These are phyloP conservation scores for Mycena indigotica DNA, from an alignment of 768 basidiomycete species.

Conservation along the genomic window DNA sequence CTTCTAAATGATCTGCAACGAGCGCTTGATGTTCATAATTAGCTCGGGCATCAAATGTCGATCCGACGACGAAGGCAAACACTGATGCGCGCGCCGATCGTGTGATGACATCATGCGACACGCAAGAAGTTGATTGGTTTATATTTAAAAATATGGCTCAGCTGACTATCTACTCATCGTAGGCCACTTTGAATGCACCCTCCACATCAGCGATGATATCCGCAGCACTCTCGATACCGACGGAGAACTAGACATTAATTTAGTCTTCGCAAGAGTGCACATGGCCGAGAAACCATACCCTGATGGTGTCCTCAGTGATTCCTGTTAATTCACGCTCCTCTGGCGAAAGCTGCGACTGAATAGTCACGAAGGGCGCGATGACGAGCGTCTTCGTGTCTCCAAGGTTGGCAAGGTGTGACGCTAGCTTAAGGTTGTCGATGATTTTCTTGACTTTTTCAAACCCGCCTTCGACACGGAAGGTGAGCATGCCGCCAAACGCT, in stretches of 20 bases:
- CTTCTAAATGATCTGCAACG: too few species aligned
- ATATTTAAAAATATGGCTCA: too few species aligned
- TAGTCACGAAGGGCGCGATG: conserved; percentile 60
- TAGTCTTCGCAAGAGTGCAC: not conserved
- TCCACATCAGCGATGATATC: conserved; percentile 52
- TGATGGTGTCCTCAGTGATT: conserved; percentile 60
- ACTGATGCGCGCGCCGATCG: too few species aligned
- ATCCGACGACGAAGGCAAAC: too few species aligned
- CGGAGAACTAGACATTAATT: conserved; percentile 35
- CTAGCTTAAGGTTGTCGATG: conserved; percentile 39
- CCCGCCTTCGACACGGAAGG: conserved; percentile 35
- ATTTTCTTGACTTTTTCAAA: conserved; percentile 29
- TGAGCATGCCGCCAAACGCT: conserved; percentile 35
- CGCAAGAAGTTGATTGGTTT: too few species aligned
- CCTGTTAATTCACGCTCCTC: conserved; percentile 51
- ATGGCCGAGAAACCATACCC: conserved; percentile 38
- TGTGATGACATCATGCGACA: too few species aligned
- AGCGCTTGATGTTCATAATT: too few species aligned
- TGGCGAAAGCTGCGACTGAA: conserved; percentile 55
- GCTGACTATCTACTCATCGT: too few species aligned
- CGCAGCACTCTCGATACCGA: conserved; percentile 45
- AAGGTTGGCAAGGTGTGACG: conserved; percentile 34
- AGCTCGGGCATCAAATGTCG: too few species aligned
- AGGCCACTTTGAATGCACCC: conserved; percentile 34
- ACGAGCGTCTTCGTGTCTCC: conserved; percentile 61